Percentiles rank a stretch among this genome's conserved stretches.
Evolutionary conservation across 371 early-diverging fungal species (phyloP).

Genomic region (Zychaea mexicana): DNA sequence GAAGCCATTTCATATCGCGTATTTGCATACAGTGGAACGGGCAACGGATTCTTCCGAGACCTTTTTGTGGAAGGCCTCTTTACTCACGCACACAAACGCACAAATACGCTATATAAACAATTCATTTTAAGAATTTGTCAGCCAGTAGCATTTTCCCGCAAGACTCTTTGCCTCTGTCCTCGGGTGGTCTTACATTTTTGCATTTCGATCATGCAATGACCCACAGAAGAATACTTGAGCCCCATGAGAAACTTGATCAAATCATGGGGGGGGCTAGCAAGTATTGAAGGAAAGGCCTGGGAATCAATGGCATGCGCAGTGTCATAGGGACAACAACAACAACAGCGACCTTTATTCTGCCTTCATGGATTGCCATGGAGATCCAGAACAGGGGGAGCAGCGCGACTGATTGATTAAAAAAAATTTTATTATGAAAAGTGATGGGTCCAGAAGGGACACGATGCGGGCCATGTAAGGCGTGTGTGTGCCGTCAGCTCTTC

Average conservation of each 20-base stretch:
- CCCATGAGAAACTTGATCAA: neutral
- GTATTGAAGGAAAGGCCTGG: neutral
- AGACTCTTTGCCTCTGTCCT: no score
- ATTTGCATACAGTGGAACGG: no score
- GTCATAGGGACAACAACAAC: neutral
- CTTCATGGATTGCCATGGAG: neutral
- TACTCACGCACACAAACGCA: neutral
- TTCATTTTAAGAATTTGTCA: neutral
- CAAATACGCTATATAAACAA: neutral
- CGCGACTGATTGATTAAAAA: no score
- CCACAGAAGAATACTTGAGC: no score
- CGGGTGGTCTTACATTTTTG: neutral
- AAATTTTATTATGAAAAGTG: neutral
- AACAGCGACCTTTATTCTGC: no score
- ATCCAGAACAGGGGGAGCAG: neutral
- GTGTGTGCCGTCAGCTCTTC: no score
- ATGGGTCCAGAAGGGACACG: neutral
- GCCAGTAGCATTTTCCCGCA: neutral
- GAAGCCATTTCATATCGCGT: no score
- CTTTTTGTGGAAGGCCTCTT: no score
- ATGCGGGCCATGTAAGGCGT: no score
- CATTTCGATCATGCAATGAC: neutral
- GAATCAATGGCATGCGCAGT: neutral
- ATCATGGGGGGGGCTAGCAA: neutral
- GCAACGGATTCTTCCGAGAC: no score